These are phyloP conservation scores for Penicillium canescens DNA, from an alignment of 495 filamentous ascomycete genomes.

Conservation along the genomic window DNA sequence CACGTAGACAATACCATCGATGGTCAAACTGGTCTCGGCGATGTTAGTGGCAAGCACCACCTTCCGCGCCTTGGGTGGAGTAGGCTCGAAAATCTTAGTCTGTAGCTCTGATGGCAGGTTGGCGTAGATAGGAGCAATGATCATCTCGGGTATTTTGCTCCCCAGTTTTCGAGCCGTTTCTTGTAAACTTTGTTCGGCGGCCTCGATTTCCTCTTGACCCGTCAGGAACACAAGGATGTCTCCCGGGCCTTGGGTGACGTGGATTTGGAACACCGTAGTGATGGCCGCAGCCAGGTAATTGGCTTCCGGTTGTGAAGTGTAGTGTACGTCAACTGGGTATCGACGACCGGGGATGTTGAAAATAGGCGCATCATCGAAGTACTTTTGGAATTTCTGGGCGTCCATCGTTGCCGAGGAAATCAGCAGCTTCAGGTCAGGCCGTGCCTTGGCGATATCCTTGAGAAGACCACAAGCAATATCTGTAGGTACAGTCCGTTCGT, in stretches of 20 bases:
- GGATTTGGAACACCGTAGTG: conserved; percentile 95
- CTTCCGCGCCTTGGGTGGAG: conserved; percentile 75
- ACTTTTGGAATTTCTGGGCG: conserved; percentile 87
- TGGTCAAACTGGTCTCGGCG: conserved; percentile 85
- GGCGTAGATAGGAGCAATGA: conserved; percentile 86
- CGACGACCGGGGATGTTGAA: conserved; percentile 93
- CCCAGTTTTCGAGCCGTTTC: conserved; percentile 82
- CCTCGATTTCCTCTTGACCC: conserved; percentile 89
- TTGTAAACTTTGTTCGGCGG: conserved; percentile 74
- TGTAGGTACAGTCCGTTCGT: conserved; percentile 89
- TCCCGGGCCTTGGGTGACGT: conserved; percentile 80
- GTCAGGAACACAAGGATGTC: conserved; percentile 92
- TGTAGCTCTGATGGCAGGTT: conserved; percentile 86
- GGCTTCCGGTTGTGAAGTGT: conserved; percentile 87
- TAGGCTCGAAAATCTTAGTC: conserved; percentile 87
- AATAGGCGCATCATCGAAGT: conserved; percentile 93
- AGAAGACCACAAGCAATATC: conserved; percentile 89
- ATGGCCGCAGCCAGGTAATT: conserved; percentile 92
- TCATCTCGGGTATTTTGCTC: conserved; percentile 78
- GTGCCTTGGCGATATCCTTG: conserved; percentile 85
- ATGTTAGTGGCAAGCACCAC: conserved; percentile 91
- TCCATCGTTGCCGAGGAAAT: conserved; percentile 97
- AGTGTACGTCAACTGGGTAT: conserved; percentile 91
- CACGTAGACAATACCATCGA: conserved; percentile 89
- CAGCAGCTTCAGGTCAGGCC: conserved; percentile 86